Base-by-base conservation (phyloP, 2,329 filamentous ascomycete species). In the Dryadomyces quercivorus region DNA sequence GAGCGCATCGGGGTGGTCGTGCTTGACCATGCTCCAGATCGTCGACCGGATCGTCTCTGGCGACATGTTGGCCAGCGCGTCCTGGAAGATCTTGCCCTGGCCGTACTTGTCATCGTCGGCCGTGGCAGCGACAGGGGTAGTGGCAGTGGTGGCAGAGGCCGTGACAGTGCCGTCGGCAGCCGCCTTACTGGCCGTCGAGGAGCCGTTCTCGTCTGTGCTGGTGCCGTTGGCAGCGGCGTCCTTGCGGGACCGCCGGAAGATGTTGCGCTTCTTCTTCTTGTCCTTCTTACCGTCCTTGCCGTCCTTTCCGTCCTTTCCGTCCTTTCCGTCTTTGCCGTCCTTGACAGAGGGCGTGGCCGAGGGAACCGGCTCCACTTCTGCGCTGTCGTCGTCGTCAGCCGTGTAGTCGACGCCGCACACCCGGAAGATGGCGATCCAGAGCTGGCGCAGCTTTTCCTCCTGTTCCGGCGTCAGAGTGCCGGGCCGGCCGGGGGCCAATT, bases 11-110 rank as follows among this genome's bases (percentile, higher is more conserved):
- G 93, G 93, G 65, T 97, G 82, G 65, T 98, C 93, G 63, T 93
- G 85, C 73, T 97, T 98, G 56, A 92, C 81, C 89, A 96, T 95
- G 61, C 74, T 79, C 93, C 93, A 97, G 65, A 97, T 86, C 0
- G 90, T 84, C 16, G 77, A 75, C 52, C 90, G 82, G 60, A 98
- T 81, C 46, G 85, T 77, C 63, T 94, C 88, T 0, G 92, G 88
- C 0, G 82, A 78, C 63, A 86, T 79, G 57, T 79, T 88, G 50
- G 85, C 84, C 10, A 98, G 70, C 0, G 89, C 88, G 44, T 92
- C 82, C 61, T 88, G 81, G 69, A 90, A 96, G 51, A 90, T 83
- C 69, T 92, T 93, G 42, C 80, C 86, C 69, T 93, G 87, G 49
- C 90, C 91, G 67, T 94, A 92, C 72, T 97, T 98, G 72, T 98